Percentiles rank a stretch among this genome's conserved stretches.
These are phyloP conservation scores for Leccinum fibrillosum DNA, from an alignment of 768 basidiomycete species.

Conservation along the genomic window DNA sequence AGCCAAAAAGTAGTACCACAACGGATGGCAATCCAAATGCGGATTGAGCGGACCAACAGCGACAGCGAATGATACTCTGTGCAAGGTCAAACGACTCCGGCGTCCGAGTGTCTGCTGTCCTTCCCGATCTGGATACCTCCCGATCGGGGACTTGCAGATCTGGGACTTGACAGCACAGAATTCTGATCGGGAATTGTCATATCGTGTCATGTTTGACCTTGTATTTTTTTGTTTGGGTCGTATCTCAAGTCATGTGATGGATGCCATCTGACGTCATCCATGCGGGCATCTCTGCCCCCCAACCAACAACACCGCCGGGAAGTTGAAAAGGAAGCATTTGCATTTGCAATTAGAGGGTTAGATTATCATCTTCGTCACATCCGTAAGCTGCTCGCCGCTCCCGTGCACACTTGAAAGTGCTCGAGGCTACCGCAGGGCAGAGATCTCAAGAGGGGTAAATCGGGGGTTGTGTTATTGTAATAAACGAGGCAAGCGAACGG, in stretches of 20 bases:
- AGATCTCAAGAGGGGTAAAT: not conserved
- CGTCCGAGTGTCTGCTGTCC: constrained; percentile 15
- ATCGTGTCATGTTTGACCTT: constrained; percentile 18
- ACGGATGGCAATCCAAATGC: not conserved
- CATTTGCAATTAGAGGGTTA: constrained; percentile 18
- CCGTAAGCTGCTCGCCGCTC: not conserved
- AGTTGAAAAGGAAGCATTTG: not conserved
- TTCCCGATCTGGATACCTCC: constrained; percentile 15
- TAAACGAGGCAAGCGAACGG: not conserved
- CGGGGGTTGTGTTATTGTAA: not conserved
- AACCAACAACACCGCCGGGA: not conserved
- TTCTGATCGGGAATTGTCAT: constrained; percentile 32
- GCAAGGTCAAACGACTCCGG: not conserved
- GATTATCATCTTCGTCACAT: constrained; percentile 12
- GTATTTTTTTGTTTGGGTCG: constrained; percentile 15
- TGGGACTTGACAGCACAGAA: constrained; percentile 27
- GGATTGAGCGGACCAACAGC: not conserved
- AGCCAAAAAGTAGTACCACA: not conserved
- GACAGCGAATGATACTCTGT: not conserved
- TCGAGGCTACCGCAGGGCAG: not conserved
- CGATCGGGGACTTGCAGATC: constrained; percentile 26
- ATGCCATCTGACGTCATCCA: constrained; percentile 22
- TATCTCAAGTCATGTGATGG: constrained; percentile 18
- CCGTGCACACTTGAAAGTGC: not conserved
- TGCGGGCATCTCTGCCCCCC: not conserved